phyloP scores from a whole-genome alignment of 2,329 filamentous ascomycete species.

The Amauroascus niger region DNA sequence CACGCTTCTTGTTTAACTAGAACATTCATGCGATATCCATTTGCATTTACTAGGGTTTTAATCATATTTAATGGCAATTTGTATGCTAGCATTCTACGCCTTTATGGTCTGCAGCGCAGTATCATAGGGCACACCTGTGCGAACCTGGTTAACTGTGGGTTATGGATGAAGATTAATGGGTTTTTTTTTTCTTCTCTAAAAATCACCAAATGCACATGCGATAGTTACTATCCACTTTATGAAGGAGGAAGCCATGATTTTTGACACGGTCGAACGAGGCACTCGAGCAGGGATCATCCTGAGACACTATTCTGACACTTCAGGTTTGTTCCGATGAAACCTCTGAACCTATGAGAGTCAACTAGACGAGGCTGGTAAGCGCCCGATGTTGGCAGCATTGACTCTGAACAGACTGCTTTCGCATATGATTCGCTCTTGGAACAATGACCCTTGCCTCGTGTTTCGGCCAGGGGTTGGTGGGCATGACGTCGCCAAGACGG shows the following conservation, averaged over 20 bases:
- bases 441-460: background rate
- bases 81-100: too few relatives aligned
- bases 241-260: background rate
- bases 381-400: background rate
- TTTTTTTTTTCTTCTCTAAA: too few relatives aligned
- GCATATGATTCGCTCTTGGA: background rate
- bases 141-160: too few relatives aligned
- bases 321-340: background rate
- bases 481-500: background rate
- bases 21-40: background rate
- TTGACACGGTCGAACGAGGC: background rate
- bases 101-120: too few relatives aligned
- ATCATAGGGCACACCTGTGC: too few relatives aligned
- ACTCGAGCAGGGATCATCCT: background rate
- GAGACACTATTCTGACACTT: background rate
- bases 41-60: background rate
- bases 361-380: background rate
- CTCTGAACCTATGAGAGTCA: background rate
- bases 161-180: too few relatives aligned
- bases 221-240: too few relatives aligned
- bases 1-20: background rate
- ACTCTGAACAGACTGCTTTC: background rate
- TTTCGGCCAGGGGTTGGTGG: background rate
- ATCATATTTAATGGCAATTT: too few relatives aligned
- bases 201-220: too few relatives aligned